A percentile compares a stretch with the other conserved stretches of the same genome.
Evolutionary conservation across 2,329 filamentous ascomycete genomes (phyloP).

Genomic region (Orbilia javanica): DNA sequence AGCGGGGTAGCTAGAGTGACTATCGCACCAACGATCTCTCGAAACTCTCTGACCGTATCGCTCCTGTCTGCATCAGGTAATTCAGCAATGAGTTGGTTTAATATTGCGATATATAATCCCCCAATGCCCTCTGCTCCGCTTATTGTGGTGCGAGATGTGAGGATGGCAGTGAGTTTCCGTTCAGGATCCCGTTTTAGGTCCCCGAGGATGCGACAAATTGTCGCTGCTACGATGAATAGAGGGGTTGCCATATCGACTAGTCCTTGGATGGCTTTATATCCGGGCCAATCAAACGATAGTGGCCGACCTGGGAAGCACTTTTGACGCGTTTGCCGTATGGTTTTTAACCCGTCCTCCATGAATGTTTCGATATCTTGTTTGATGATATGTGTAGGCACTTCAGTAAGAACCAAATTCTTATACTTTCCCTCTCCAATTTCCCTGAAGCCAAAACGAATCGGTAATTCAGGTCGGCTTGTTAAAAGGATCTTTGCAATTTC

Average conservation of each 20-base stretch:
- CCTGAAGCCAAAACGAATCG: constrained; percentile 59
- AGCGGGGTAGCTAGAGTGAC: not conserved
- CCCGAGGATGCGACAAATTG: constrained; percentile 62
- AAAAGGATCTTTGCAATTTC: constrained; percentile 59
- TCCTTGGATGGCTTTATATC: constrained; percentile 44
- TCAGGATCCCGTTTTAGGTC: not conserved
- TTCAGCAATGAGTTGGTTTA: not conserved
- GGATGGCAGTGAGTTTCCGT: not conserved
- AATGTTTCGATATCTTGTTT: constrained; percentile 62
- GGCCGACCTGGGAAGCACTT: not conserved
- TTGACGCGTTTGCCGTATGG: constrained; percentile 52
- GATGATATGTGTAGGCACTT: constrained; percentile 38
- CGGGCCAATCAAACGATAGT: constrained; percentile 49
- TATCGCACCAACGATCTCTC: constrained; percentile 1
- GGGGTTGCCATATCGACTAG: constrained; percentile 59
- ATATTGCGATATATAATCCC: not conserved
- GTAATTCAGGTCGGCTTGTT: constrained; percentile 60
- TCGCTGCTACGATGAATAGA: constrained; percentile 62
- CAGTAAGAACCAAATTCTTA: constrained; percentile 38
- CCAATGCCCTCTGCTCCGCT: not conserved
- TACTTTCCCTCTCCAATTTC: constrained; percentile 40
- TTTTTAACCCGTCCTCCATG: constrained; percentile 53
- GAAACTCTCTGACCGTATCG: not conserved
- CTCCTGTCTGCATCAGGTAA: not conserved
- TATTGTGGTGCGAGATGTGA: not conserved